These are phyloP conservation scores for Pythium myriotylum DNA, from an alignment of 352 stramenopile species.

Conservation along the genomic window DNA sequence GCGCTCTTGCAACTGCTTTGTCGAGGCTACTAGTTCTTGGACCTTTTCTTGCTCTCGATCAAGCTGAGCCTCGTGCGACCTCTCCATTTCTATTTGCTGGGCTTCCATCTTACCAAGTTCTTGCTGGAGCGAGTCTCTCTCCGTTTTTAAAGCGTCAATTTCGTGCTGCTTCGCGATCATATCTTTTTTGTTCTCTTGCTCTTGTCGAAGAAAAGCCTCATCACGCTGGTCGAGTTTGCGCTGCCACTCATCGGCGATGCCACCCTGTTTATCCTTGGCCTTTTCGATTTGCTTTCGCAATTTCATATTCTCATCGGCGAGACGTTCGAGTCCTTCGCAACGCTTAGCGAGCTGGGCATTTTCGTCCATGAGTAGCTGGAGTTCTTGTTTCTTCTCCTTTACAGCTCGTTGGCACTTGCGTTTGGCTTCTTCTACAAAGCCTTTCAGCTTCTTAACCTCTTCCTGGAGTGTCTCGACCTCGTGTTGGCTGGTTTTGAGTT, in stretches of 20 bases:
- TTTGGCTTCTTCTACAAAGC: constrained; percentile 25
- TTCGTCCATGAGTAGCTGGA: constrained; percentile 50
- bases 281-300: constrained; percentile 55
- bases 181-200: constrained; percentile 47
- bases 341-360: constrained; percentile 42
- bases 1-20: constrained; percentile 39
- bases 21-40: constrained; percentile 30
- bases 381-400: constrained; percentile 60
- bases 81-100: constrained; percentile 23
- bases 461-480: constrained; percentile 34
- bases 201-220: constrained; percentile 57
- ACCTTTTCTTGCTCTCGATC: constrained; percentile 31
- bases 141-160: constrained; percentile 31
- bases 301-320: constrained; percentile 51
- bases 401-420: constrained; percentile 23
- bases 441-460: constrained; percentile 34
- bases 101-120: constrained; percentile 7
- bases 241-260: constrained; percentile 38
- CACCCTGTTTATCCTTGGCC: constrained; percentile 44
- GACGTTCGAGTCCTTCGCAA: constrained; percentile 34
- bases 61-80: constrained; percentile 4
- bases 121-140: constrained; percentile 29
- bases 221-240: constrained; percentile 42
- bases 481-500: constrained; percentile 14
- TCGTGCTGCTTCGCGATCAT: constrained; percentile 30